Base-by-base conservation (phyloP, 306 rosid genomes). In the Mimosa pudica region DNA sequence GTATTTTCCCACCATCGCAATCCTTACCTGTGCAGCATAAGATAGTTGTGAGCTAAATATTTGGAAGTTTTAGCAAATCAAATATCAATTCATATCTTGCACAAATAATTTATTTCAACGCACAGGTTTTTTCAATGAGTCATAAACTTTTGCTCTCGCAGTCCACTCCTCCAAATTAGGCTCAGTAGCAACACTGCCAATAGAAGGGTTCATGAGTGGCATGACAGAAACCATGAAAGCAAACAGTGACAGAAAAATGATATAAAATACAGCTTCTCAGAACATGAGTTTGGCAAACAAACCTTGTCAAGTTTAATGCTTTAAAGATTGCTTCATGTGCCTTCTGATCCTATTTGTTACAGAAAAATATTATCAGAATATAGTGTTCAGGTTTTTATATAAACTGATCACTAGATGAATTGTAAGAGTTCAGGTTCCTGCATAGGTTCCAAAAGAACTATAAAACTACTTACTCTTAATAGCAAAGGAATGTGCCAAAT, bases 401-500 rank as follows among this genome's bases (percentile, higher is more conserved):
- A 70, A 75, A 82, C 48, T 68, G 10, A 49, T 63, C 62, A 47
- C 16, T 17, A 20, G 35, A 16, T 60, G 60, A 49, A 47, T 10
- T 47, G 51, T 47, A 47, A 8, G 13, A 47, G 51, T 47, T 47
- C 14, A 47, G 51, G 51, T 47, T 47, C 51, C 10, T 47, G 51
- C 10, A 47, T 47, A 47, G 12, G 75, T 54, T 78, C 64, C 36
- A 57, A 44, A 48, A 55, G 24, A 24, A 78, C 44, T 7, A 41
- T n/a, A 51, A 49, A 61, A 74, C 51, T 70, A 84, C 93, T 86
- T 81, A 94, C 98, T 80, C 87, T 87, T 81, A 94, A 78, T 38
- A 94, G 89, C 83, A 94, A 76, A 82, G 98, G 98, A 86, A 94
- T 85, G 84, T 90, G 97, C 98, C 98, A 94, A 73, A 94, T 94